These are phyloP conservation scores for Aegilops speltoides DNA, from an alignment of 176 grass and related monocot species.

Conservation along the genomic window DNA sequence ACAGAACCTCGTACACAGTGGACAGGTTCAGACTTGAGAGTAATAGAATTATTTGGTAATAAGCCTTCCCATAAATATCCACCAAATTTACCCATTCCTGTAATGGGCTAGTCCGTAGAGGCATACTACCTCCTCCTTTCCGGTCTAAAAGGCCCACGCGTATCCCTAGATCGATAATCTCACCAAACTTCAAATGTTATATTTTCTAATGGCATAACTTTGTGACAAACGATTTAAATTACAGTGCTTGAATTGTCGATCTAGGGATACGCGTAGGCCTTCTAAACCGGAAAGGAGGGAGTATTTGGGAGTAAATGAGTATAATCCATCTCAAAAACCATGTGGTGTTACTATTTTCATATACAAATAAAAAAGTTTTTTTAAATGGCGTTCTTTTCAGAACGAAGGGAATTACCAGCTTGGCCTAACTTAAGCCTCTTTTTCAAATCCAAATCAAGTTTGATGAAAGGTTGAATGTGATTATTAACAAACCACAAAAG, in stretches of 20 bases:
- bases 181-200: too few species aligned
- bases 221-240: too few species aligned
- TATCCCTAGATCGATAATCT: too few species aligned
- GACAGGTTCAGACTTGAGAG: not conserved
- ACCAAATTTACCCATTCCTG: not conserved
- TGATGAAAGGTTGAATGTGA: not conserved
- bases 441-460: not conserved
- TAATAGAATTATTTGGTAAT: not conserved
- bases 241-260: too few species aligned
- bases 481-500: not conserved
- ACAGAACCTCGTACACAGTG: not conserved
- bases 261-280: too few species aligned
- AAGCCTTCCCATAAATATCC: slow-evolving; percentile 8
- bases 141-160: too few species aligned
- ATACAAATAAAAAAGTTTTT: not conserved
- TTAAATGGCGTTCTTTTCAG: not conserved
- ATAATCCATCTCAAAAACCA: not conserved
- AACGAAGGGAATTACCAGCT: not conserved
- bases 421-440: not conserved
- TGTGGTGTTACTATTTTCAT: not conserved
- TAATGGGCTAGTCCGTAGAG: not conserved
- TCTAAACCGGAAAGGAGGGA: too few species aligned
- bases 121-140: not conserved
- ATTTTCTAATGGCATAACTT: too few species aligned
- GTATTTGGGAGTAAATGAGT: not conserved